A percentile compares a stretch with the other conserved stretches of the same genome.
Conservation (phyloP, 176 grass and related monocot genomes). For the Rhipidocladum racemiflorum region DNA sequence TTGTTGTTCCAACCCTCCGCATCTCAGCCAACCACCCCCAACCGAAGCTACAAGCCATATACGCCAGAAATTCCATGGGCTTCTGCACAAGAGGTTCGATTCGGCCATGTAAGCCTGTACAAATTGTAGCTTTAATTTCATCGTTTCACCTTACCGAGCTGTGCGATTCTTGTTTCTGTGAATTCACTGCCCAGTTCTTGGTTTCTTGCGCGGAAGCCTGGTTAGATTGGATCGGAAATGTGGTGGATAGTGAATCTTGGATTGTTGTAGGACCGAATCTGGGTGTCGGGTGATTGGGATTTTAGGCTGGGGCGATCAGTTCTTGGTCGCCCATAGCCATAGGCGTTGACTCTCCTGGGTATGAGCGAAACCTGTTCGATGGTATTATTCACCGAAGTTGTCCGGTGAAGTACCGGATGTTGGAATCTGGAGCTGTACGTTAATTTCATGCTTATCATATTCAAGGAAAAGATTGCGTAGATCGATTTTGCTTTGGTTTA, state of each 20-base stretch:
- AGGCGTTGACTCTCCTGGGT: constrained; percentile 1
- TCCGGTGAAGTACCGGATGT: neutral
- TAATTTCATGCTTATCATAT: neutral
- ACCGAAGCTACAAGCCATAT: neutral
- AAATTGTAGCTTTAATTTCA: neutral
- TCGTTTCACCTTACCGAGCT: neutral
- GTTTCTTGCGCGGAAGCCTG: constrained; percentile 1
- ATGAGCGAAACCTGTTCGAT: constrained; percentile 20
- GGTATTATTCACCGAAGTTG: neutral
- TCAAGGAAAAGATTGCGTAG: neutral
- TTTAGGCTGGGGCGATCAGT: neutral
- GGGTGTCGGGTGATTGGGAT: neutral
- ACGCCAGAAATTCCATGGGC: neutral
- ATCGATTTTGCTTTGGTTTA: neutral
- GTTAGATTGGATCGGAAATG: neutral
- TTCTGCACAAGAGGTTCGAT: constrained; percentile 20
- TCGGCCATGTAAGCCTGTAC: constrained; percentile 20
- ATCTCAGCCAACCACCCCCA: neutral
- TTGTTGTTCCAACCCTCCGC: neutral
- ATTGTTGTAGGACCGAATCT: constrained; percentile 19
- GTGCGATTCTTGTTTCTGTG: neutral
- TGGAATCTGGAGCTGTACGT: neutral
- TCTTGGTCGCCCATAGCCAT: neutral
- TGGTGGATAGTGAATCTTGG: neutral
- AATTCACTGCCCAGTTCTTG: constrained; percentile 5